Percentiles rank a stretch among this genome's conserved stretches.
Evolutionary conservation across 805 yeast species (phyloP).

Genomic region (Metschnikowia henanensis): DNA sequence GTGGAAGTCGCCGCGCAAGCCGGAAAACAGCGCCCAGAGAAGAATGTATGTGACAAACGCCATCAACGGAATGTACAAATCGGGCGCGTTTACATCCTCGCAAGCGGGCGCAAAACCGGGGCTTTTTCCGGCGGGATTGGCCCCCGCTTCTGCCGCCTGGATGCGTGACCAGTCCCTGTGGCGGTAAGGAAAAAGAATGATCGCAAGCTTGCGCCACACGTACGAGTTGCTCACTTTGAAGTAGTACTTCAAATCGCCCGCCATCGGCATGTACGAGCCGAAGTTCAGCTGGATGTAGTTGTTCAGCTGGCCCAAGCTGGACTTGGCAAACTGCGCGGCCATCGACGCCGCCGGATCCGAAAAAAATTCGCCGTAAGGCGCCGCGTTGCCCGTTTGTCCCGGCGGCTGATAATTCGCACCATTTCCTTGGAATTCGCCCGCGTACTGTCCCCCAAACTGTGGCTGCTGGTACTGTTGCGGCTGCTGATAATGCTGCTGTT

Average conservation of each 20-base stretch:
- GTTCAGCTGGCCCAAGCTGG: conserved; percentile 79
- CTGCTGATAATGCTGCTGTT: conserved; percentile 15
- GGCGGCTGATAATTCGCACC: not conserved
- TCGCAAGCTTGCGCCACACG: conserved; percentile 68
- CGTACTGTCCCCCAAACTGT: conserved; percentile 20
- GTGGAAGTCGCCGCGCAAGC: conserved; percentile 85
- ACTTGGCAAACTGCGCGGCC: conserved; percentile 87
- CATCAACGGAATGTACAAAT: conserved; percentile 94
- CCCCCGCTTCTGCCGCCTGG: conserved; percentile 23
- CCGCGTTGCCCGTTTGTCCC: conserved; percentile 19
- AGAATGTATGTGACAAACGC: conserved; percentile 85
- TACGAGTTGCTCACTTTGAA: conserved; percentile 91
- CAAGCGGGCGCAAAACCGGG: conserved; percentile 67
- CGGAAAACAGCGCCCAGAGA: conserved; percentile 80
- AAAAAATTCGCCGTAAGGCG: conserved; percentile 45
- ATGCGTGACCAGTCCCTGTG: conserved; percentile 81
- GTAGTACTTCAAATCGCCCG: conserved; percentile 70
- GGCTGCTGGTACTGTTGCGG: conserved; percentile 34
- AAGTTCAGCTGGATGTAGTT: conserved; percentile 76
- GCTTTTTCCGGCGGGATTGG: conserved; percentile 8
- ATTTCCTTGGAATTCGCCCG: conserved; percentile 17
- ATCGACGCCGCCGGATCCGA: conserved; percentile 79
- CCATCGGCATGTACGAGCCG: conserved; percentile 47
- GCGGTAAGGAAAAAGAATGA: conserved; percentile 83
- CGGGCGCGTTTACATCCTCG: conserved; percentile 93